phyloP scores from a whole-genome alignment of 129 eudicot species.

The Dittrichia graveolens region DNA sequence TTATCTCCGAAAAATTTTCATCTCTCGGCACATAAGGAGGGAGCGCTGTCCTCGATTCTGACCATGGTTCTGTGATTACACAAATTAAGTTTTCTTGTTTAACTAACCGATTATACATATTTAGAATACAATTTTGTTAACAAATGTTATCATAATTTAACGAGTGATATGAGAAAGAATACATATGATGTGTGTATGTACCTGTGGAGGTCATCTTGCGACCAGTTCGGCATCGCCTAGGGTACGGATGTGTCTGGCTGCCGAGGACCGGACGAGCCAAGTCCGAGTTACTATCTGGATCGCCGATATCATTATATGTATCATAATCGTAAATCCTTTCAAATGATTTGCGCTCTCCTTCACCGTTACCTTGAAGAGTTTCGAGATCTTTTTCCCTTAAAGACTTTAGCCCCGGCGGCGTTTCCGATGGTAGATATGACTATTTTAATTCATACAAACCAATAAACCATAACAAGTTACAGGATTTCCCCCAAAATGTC shows the following conservation, averaged over 20 bases:
- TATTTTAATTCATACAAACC: conserved; percentile 16
- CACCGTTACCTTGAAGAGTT: conserved; percentile 56
- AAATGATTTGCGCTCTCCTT: conserved; percentile 51
- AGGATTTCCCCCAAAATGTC: too few relatives aligned
- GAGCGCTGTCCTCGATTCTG: conserved; percentile 51
- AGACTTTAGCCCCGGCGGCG: conserved; percentile 56
- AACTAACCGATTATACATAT: too few relatives aligned
- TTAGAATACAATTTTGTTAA: too few relatives aligned
- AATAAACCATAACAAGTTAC: too few relatives aligned
- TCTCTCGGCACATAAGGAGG: conserved; percentile 74
- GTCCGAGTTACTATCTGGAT: conserved; percentile 42
- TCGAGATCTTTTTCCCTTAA: conserved; percentile 57
- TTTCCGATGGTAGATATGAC: conserved; percentile 75
- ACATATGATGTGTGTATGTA: conserved; percentile 2
- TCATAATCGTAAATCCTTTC: conserved; percentile 86
- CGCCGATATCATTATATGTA: conserved; percentile 72
- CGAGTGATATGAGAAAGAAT: background rate
- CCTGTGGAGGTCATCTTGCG: conserved; percentile 56
- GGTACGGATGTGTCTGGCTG: conserved; percentile 56
- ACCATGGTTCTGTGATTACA: conserved; percentile 49
- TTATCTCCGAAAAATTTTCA: conserved; percentile 71
- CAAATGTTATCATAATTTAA: too few relatives aligned
- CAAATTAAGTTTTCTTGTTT: background rate
- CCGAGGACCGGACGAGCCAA: conserved; percentile 66
- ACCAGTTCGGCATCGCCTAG: conserved; percentile 79